Percentiles rank a stretch among this genome's conserved stretches.
Evolutionary conservation across 768 basidiomycete genomes (phyloP).

Genomic region (Tylopilus subfusipes): DNA sequence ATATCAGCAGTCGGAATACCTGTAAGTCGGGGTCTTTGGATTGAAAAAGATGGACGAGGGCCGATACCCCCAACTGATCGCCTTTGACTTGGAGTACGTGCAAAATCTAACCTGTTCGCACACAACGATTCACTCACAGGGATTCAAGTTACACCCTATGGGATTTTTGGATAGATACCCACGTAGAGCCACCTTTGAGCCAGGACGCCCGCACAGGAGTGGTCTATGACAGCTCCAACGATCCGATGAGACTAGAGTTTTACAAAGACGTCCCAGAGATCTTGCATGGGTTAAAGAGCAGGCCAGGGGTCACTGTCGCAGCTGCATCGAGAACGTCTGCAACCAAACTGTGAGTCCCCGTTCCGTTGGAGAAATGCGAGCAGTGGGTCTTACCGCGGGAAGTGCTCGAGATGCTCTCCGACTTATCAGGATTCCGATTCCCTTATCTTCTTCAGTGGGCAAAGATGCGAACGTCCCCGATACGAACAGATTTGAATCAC

Average conservation of each 20-base stretch:
- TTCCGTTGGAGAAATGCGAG: background rate
- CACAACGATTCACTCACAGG: background rate
- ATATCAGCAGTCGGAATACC: background rate
- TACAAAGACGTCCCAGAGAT: slow-evolving; percentile 77
- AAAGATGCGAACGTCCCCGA: slow-evolving; percentile 18
- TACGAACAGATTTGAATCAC: slow-evolving; percentile 24
- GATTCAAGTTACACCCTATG: slow-evolving; percentile 72
- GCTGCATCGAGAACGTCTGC: slow-evolving; percentile 75
- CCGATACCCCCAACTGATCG: slow-evolving; percentile 59
- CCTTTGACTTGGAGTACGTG: slow-evolving; percentile 78
- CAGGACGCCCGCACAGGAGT: slow-evolving; percentile 33
- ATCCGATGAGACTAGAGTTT: slow-evolving; percentile 49
- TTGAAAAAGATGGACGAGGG: slow-evolving; percentile 17
- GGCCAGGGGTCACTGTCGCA: slow-evolving; percentile 52
- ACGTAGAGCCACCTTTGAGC: slow-evolving; percentile 58
- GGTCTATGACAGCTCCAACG: slow-evolving; percentile 23
- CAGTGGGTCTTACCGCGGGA: background rate
- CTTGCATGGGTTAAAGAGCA: slow-evolving; percentile 50
- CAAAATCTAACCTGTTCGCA: slow-evolving; percentile 1
- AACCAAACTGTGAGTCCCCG: slow-evolving; percentile 54
- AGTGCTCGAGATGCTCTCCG: slow-evolving; percentile 78
- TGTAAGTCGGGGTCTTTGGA: background rate
- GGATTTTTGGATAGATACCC: slow-evolving; percentile 85
- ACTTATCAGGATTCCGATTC: slow-evolving; percentile 55
- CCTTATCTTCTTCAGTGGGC: slow-evolving; percentile 34